Conservation (phyloP, 2,329 filamentous ascomycete species). For the Colletotrichum cordylinicola region DNA sequence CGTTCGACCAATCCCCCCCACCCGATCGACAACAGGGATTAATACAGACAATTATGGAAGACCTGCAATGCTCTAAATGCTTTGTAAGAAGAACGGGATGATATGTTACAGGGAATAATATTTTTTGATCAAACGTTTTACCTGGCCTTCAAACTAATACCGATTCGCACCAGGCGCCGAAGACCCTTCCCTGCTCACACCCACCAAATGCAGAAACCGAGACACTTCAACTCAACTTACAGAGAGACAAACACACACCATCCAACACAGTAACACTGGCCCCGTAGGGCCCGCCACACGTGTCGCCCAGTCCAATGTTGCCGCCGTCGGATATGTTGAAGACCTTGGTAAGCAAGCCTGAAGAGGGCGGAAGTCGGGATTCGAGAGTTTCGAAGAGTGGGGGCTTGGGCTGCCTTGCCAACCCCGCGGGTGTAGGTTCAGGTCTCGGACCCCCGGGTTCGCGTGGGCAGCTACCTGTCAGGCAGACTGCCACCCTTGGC, state of each 20-base stretch:
- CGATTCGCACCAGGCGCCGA: neutral
- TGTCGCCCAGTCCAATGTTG: neutral
- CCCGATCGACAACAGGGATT: neutral
- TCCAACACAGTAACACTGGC: neutral
- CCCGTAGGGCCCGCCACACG: neutral
- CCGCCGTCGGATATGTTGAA: neutral
- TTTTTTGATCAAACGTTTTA: conserved; percentile 8
- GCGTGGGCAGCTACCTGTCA: neutral
- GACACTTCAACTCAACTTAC: neutral
- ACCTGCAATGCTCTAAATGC: neutral
- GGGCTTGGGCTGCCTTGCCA: neutral
- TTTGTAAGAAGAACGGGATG: neutral
- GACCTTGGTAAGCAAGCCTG: neutral
- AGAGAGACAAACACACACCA: neutral
- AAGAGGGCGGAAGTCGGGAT: neutral
- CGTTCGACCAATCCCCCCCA: neutral
- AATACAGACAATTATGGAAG: neutral
- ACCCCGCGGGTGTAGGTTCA: neutral
- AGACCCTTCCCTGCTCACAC: neutral
- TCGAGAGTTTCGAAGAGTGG: neutral
- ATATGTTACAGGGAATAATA: conserved; percentile 9
- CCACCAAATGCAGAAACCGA: neutral
- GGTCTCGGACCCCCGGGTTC: neutral
- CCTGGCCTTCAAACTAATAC: neutral
- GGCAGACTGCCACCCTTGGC: neutral